phyloP scores from a whole-genome alignment of 371 early-diverging fungal genomes.

The Choanephora cucurbitarum region DNA sequence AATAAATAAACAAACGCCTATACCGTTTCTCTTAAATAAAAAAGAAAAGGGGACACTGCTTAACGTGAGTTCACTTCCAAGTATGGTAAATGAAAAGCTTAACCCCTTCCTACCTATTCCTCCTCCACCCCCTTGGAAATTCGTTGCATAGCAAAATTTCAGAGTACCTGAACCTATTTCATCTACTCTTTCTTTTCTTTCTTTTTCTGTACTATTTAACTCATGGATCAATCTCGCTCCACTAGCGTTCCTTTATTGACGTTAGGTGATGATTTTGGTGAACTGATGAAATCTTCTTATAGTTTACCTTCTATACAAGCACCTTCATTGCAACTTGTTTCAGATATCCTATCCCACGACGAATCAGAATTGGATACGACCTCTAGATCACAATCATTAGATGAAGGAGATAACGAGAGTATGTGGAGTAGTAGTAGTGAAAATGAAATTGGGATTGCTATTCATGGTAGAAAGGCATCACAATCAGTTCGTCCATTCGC shows the following conservation, averaged over 20 bases:
- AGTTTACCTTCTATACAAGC: slow-evolving; percentile 21
- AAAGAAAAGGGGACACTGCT: slow-evolving; percentile 3
- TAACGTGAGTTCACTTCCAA: too few species aligned
- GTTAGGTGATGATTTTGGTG: slow-evolving; percentile 6
- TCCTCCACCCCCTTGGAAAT: too few species aligned
- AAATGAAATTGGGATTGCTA: slow-evolving; percentile 94
- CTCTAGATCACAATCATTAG: not conserved
- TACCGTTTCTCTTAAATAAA: not conserved
- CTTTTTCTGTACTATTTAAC: not conserved
- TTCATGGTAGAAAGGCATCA: slow-evolving; percentile 74
- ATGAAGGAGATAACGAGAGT: slow-evolving; percentile 6
- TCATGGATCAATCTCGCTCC: slow-evolving; percentile 19
- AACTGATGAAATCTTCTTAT: slow-evolving; percentile 17
- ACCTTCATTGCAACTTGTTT: not conserved
- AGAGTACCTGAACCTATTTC: not conserved
- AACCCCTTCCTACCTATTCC: too few species aligned
- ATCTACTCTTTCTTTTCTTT: slow-evolving; percentile 1
- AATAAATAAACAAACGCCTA: slow-evolving; percentile 8
- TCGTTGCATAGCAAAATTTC: too few species aligned
- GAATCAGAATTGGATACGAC: not conserved
- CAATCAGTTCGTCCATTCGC: slow-evolving; percentile 5
- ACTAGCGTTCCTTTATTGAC: slow-evolving; percentile 21
- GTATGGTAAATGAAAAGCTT: too few species aligned
- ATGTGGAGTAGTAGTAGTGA: slow-evolving; percentile 13
- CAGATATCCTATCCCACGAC: not conserved